Percentiles rank a stretch among this genome's conserved stretches.
These are phyloP conservation scores for Chalaropsis thielavioides DNA, from an alignment of 2,329 filamentous ascomycete genomes.

Conservation along the genomic window DNA sequence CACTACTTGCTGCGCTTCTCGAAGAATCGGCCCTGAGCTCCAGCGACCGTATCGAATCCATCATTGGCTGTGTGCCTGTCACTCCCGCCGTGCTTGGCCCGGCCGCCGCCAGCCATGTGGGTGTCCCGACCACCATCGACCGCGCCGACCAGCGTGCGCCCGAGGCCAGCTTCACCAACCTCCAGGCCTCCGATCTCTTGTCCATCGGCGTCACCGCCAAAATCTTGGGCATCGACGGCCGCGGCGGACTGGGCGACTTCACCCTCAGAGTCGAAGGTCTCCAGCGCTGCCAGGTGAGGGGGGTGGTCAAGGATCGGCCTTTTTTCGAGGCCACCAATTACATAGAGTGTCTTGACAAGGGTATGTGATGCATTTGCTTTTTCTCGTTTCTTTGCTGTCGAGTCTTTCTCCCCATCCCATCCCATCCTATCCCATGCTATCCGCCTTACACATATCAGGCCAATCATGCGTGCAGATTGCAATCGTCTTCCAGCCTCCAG, in stretches of 20 bases:
- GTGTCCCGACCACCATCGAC: slow-evolving; percentile 52
- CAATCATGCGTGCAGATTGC: slow-evolving; percentile 1
- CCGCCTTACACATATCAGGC: not conserved
- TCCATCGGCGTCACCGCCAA: slow-evolving; percentile 68
- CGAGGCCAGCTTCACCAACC: slow-evolving; percentile 42
- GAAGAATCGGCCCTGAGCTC: slow-evolving; percentile 56
- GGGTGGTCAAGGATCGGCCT: slow-evolving; percentile 60
- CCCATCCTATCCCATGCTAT: too few species aligned
- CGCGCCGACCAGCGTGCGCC: slow-evolving; percentile 34
- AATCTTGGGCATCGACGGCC: slow-evolving; percentile 62
- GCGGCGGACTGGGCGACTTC: slow-evolving; percentile 54
- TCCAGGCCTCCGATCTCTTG: slow-evolving; percentile 61
- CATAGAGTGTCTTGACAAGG: slow-evolving; percentile 52
- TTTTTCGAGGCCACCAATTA: slow-evolving; percentile 71
- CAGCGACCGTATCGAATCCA: slow-evolving; percentile 46
- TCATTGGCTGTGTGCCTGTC: slow-evolving; percentile 80
- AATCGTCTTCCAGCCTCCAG: slow-evolving; percentile 1
- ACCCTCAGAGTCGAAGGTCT: slow-evolving; percentile 76
- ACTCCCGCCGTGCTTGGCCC: slow-evolving; percentile 58
- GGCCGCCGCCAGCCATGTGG: slow-evolving; percentile 45
- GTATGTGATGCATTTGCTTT: slow-evolving; percentile 29
- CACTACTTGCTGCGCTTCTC: slow-evolving; percentile 74
- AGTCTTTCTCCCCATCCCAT: slow-evolving; percentile 15
- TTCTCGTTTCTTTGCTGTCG: slow-evolving; percentile 7
- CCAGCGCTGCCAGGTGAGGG: slow-evolving; percentile 60